These are phyloP conservation scores for Phytophthora quininea DNA, from an alignment of 352 stramenopile genomes.

Conservation along the genomic window DNA sequence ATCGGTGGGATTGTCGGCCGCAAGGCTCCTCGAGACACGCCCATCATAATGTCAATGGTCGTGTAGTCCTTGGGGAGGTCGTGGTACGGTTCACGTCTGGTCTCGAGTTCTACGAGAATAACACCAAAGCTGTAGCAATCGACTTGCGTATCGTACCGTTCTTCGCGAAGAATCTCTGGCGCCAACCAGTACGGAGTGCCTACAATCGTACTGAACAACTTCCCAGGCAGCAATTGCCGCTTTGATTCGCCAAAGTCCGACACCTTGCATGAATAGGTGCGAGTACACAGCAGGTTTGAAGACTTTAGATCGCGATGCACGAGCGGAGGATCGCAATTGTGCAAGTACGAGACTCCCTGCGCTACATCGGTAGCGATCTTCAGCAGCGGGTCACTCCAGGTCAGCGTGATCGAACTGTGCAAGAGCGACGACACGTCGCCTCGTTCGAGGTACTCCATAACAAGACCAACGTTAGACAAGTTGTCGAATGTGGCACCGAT, in stretches of 20 bases:
- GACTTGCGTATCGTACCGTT: constrained; percentile 81
- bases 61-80: constrained; percentile 64
- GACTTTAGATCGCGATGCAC: constrained; percentile 87
- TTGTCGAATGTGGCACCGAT: constrained; percentile 87
- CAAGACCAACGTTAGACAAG: constrained; percentile 73
- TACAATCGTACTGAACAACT: constrained; percentile 75
- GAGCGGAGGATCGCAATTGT: constrained; percentile 80
- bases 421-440: constrained; percentile 72
- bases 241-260: constrained; percentile 86
- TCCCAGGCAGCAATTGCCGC: constrained; percentile 46
- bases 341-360: constrained; percentile 78
- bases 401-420: constrained; percentile 65
- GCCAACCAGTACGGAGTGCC: constrained; percentile 88
- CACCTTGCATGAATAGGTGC: constrained; percentile 82
- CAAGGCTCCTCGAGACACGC: constrained; percentile 62
- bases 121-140: constrained; percentile 91
- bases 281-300: constrained; percentile 76
- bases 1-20: constrained; percentile 68
- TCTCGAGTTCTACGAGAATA: constrained; percentile 86
- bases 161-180: constrained; percentile 84
- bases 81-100: constrained; percentile 73
- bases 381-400: constrained; percentile 77
- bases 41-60: constrained; percentile 84
- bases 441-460: constrained; percentile 82
- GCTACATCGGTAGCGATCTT: constrained; percentile 86